phyloP scores from a whole-genome alignment of 2,329 filamentous ascomycete genomes.

The Colletotrichum musae region DNA sequence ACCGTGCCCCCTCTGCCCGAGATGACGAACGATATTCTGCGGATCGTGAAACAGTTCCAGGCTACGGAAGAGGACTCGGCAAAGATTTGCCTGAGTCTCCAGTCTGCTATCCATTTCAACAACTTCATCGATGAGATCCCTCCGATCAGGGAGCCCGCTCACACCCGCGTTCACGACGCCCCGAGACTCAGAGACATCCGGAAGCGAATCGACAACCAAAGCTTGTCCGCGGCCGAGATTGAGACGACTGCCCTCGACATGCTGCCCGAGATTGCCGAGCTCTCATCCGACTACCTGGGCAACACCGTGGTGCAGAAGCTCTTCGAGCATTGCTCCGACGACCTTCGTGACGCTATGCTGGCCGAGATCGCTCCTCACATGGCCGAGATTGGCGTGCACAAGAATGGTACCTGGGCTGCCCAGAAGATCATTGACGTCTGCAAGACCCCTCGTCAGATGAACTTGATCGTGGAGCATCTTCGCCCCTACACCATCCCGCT shows the following conservation, averaged over 20 bases:
- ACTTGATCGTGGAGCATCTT: constrained; percentile 85
- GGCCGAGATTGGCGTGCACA: constrained; percentile 97
- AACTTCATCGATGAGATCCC: constrained; percentile 87
- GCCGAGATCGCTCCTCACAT: constrained; percentile 89
- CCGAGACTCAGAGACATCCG: constrained; percentile 95
- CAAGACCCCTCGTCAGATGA: constrained; percentile 86
- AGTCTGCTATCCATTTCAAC: constrained; percentile 82
- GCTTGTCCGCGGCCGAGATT: constrained; percentile 87
- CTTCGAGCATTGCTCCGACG: constrained; percentile 95
- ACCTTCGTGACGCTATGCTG: constrained; percentile 92
- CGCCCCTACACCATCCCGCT: constrained; percentile 90
- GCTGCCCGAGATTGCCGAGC: constrained; percentile 95
- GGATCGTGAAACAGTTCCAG: constrained; percentile 91
- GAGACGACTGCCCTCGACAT: constrained; percentile 93
- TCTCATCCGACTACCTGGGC: constrained; percentile 95
- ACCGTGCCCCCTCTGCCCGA: constrained; percentile 82
- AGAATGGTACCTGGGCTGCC: constrained; percentile 99
- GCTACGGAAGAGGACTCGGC: constrained; percentile 83
- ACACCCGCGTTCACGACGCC: constrained; percentile 91
- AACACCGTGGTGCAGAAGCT: constrained; percentile 99
- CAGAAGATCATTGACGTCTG: constrained; percentile 99
- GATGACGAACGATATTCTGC: constrained; percentile 85
- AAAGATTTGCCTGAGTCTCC: constrained; percentile 80
- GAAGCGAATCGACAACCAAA: constrained; percentile 97
- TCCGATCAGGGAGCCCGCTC: constrained; percentile 88